A percentile compares a stretch with the other conserved stretches of the same genome.
Conservation (phyloP, 2,329 filamentous ascomycete species). For the Penicillium sp. region DNA sequence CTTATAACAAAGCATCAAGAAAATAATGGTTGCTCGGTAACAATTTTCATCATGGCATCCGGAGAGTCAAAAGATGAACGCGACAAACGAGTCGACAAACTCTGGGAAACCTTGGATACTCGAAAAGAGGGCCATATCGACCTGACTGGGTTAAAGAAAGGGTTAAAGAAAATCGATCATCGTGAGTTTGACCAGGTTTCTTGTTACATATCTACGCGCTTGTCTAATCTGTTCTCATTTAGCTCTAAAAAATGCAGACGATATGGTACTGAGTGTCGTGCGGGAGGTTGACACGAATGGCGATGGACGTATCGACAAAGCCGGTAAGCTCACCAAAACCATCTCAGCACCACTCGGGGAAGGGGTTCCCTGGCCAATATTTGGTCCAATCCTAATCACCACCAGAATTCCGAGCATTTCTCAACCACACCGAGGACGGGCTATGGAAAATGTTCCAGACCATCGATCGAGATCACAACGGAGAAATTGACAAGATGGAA, state of each 20-base stretch:
- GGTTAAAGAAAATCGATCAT: slow-evolving; percentile 85
- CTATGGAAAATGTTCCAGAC: slow-evolving; percentile 77
- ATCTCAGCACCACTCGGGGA: slow-evolving; percentile 10
- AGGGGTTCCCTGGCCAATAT: slow-evolving; percentile 17
- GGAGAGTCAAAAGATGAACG: slow-evolving; percentile 74
- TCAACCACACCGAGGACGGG: slow-evolving; percentile 82
- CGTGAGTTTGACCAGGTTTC: slow-evolving; percentile 57
- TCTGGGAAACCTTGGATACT: slow-evolving; percentile 82
- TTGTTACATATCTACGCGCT: slow-evolving; percentile 21
- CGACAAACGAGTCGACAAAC: slow-evolving; percentile 75
- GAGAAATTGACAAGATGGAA: slow-evolving; percentile 83
- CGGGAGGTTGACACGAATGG: slow-evolving; percentile 79
- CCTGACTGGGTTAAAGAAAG: slow-evolving; percentile 78
- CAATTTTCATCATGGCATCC: slow-evolving; percentile 60
- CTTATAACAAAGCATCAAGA: slow-evolving; percentile 23
- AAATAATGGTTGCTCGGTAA: slow-evolving; percentile 50
- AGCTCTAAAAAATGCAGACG: slow-evolving; percentile 86
- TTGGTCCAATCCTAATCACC: slow-evolving; percentile 24
- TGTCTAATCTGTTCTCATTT: slow-evolving; percentile 20
- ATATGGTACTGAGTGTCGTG: slow-evolving; percentile 77
- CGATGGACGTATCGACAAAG: slow-evolving; percentile 87
- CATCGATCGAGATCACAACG: slow-evolving; percentile 84
- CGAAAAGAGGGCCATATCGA: slow-evolving; percentile 77
- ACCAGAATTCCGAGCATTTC: slow-evolving; percentile 84
- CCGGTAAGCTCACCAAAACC: slow-evolving; percentile 59